Percentiles rank a stretch among this genome's conserved stretches.
Conservation (phyloP, 2,329 filamentous ascomycete species). For the Hortaea werneckii region DNA sequence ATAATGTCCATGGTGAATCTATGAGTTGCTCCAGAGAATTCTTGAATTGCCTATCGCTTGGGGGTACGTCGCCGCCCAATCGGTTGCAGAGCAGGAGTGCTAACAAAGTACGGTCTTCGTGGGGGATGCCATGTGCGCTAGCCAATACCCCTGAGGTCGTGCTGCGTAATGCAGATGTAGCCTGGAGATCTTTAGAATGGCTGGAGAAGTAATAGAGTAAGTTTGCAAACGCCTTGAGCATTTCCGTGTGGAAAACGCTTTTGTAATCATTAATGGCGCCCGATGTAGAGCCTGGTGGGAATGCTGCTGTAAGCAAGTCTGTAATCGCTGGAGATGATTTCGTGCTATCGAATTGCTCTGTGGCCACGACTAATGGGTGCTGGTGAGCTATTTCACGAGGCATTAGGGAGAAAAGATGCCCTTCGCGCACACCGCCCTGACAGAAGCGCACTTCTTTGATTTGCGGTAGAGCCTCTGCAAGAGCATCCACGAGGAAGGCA, state of each 20-base stretch:
- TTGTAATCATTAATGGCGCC: constrained; percentile 25
- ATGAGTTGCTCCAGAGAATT: constrained; percentile 44
- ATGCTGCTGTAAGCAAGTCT: constrained; percentile 37
- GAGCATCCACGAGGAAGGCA: constrained; percentile 64
- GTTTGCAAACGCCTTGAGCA: constrained; percentile 50
- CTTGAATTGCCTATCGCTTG: constrained; percentile 47
- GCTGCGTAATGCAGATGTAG: constrained; percentile 61
- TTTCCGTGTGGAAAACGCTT: constrained; percentile 31
- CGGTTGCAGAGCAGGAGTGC: constrained; percentile 62
- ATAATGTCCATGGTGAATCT: constrained; percentile 41
- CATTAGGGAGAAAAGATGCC: constrained; percentile 65
- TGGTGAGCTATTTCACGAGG: constrained; percentile 48
- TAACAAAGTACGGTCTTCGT: constrained; percentile 60
- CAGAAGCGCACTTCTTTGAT: constrained; percentile 73
- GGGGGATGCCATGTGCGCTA: constrained; percentile 61
- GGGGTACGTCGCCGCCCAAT: constrained; percentile 58
- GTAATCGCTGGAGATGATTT: constrained; percentile 38
- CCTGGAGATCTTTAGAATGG: constrained; percentile 38
- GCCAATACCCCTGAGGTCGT: constrained; percentile 60
- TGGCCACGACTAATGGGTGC: constrained; percentile 57
- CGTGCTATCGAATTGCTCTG: constrained; percentile 39
- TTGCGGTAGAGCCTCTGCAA: constrained; percentile 57
- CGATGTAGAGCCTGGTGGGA: constrained; percentile 29
- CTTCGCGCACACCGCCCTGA: constrained; percentile 78
- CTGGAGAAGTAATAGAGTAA: constrained; percentile 42